Base-by-base conservation (phyloP, 371 early-diverging fungal species). In the Encephalitozoon intestinalis region DNA sequence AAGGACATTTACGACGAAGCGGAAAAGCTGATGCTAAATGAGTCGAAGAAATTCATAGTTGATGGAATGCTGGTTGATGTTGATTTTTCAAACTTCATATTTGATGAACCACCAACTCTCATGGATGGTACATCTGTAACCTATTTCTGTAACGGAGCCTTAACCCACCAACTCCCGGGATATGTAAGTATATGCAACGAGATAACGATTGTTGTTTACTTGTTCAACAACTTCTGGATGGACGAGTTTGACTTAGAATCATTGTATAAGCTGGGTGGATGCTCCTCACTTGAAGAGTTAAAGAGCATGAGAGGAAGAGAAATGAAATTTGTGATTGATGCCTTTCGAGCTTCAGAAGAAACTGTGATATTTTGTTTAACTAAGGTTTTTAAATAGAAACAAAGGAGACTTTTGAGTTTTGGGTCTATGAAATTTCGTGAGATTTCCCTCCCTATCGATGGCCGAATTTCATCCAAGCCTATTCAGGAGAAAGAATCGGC, bases 261-360 rank as follows among this genome's bases (percentile, higher is more conserved):
- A 34, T 9, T 69, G 18, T 28, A 25, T n/a, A 63, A 69, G 9
- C 51, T 49, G 18, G 21, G 21, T 49, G 39, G 26, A 40, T 53
- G 41, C 11, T 37, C 31, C 28, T 58, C 58, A 4, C 67, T 73
- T 46, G 53, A 67, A 12, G 51, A 73, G 11, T 49, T 78, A 21
- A 25, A 34, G 7, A 40, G 44, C 46, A 74, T 28, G 34, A 63
- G 67, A 12, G 77, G 73, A 26, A 67, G 41, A 25, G 26, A 46
- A 25, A 43, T 34, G 49, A 37, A 63, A 53, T 51, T 79, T 70
- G 73, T 82, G 23, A 40, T 80, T 66, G 81, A 82, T 39, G 73
- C 66, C 12, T 63, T 82, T 41, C 53, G 80, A 46, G 70, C 71
- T 28, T 31, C 31, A 21, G 64, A 49, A n/a, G 66, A 76, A 11